Evolutionary conservation across 345 rosid species (phyloP).

Genomic region (Gynandropsis gynandra): DNA sequence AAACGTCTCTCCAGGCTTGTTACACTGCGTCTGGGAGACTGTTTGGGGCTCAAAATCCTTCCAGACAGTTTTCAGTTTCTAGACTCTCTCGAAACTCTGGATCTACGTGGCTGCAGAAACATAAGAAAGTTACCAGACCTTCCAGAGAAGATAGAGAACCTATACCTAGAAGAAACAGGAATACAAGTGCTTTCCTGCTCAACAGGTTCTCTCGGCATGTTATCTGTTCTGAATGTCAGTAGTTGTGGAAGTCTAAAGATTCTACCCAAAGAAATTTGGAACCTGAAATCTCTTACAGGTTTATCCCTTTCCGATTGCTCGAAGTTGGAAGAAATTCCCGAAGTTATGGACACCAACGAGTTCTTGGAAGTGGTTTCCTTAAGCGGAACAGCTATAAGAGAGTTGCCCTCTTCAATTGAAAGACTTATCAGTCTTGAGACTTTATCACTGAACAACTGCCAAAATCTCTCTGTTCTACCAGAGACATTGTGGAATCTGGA

Average conservation of each 20-base stretch:
- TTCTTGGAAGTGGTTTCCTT: not conserved
- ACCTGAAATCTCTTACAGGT: not conserved
- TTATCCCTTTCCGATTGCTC: conserved; percentile 1
- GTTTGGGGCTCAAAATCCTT: not conserved
- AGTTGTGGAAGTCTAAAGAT: conserved; percentile 1
- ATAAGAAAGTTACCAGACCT: too few species aligned
- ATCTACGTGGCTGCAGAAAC: too few species aligned
- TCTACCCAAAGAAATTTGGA: not conserved
- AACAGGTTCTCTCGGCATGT: too few species aligned
- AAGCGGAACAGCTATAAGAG: conserved; percentile 11
- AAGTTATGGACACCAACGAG: conserved; percentile 2
- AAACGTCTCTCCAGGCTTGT: not conserved
- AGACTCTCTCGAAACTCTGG: too few species aligned
- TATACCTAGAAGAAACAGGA: too few species aligned
- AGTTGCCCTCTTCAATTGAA: conserved; percentile 6
- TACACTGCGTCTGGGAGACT: rapidly evolving
- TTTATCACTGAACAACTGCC: not conserved
- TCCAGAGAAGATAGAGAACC: too few species aligned
- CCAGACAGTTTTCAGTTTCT: not conserved
- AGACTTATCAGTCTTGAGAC: not conserved
- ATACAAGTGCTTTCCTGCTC: too few species aligned
- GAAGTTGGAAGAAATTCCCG: conserved; percentile 14
- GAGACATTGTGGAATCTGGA: too few species aligned
- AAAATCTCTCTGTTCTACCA: not conserved
- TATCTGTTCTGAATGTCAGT: not conserved